phyloP scores from a whole-genome alignment of 441 rosid species.

The Populus hybrid region DNA sequence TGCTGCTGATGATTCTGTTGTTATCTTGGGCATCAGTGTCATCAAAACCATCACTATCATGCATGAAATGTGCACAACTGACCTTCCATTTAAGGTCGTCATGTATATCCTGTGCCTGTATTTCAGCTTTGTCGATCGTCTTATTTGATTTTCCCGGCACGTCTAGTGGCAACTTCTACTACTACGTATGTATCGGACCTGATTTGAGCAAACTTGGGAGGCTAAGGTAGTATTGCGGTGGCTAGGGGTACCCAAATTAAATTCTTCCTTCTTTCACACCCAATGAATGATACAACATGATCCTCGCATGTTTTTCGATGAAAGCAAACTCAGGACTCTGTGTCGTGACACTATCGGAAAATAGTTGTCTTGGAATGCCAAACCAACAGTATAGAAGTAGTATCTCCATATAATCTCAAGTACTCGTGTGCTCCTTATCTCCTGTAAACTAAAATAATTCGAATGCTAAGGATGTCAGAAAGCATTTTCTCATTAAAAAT shows the following conservation, averaged over 20 bases:
- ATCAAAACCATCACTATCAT: slow-evolving; percentile 22
- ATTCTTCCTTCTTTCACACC: slow-evolving; percentile 18
- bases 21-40: neutral
- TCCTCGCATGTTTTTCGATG: too few relatives aligned
- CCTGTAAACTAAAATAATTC: too few relatives aligned
- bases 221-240: too few relatives aligned
- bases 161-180: neutral
- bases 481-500: too few relatives aligned
- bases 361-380: too few relatives aligned
- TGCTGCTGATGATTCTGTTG: slow-evolving; percentile 9
- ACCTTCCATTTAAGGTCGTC: slow-evolving; percentile 18
- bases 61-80: slow-evolving; percentile 23
- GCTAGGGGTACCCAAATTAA: neutral
- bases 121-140: neutral
- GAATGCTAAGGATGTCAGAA: too few relatives aligned
- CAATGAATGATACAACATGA: slow-evolving; percentile 22
- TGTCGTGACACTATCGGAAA: too few relatives aligned
- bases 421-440: too few relatives aligned
- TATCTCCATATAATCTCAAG: too few relatives aligned
- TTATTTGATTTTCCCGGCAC: neutral
- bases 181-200: too few relatives aligned
- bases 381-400: too few relatives aligned
- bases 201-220: neutral
- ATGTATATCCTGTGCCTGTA: slow-evolving; percentile 4
- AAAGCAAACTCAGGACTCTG: too few relatives aligned